Evolutionary conservation across 352 stramenopile species (phyloP).

Genomic region (Phytophthora cajani): DNA sequence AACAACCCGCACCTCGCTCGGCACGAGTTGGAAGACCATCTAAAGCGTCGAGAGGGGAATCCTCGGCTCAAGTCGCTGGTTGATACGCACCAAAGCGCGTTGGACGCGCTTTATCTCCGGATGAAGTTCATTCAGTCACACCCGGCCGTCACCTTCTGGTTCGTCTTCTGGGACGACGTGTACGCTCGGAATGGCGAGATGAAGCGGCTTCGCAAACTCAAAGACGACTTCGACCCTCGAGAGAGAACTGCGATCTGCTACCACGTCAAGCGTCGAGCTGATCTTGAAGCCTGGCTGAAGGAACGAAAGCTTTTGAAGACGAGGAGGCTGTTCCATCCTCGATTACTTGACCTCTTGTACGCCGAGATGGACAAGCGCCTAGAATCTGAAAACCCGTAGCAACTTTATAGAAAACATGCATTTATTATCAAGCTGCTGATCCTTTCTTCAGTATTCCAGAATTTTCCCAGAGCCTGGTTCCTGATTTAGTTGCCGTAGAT

Average conservation of each 20-base stretch:
- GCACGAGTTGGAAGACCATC: constrained; percentile 23
- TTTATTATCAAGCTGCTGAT: too few species aligned
- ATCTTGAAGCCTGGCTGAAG: neutral
- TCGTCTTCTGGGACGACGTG: constrained; percentile 1
- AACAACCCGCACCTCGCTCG: constrained; percentile 35
- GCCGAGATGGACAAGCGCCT: constrained; percentile 13
- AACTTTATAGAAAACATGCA: neutral
- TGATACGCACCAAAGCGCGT: neutral
- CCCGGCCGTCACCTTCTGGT: neutral
- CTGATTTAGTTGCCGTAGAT: too few species aligned
- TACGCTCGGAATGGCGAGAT: neutral
- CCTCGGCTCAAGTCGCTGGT: neutral
- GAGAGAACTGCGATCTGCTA: neutral
- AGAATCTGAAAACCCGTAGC: neutral
- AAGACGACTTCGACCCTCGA: neutral
- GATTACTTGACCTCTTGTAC: constrained; percentile 15
- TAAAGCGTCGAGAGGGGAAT: neutral
- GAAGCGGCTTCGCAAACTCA: neutral
- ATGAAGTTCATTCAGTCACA: neutral
- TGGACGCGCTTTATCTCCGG: neutral
- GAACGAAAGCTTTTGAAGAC: neutral
- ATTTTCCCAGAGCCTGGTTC: too few species aligned
- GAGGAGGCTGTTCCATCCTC: neutral
- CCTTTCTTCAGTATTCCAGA: too few species aligned
- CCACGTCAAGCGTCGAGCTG: neutral